phyloP scores from a whole-genome alignment of 495 filamentous ascomycete genomes.

The Penicillium simplicissimum region DNA sequence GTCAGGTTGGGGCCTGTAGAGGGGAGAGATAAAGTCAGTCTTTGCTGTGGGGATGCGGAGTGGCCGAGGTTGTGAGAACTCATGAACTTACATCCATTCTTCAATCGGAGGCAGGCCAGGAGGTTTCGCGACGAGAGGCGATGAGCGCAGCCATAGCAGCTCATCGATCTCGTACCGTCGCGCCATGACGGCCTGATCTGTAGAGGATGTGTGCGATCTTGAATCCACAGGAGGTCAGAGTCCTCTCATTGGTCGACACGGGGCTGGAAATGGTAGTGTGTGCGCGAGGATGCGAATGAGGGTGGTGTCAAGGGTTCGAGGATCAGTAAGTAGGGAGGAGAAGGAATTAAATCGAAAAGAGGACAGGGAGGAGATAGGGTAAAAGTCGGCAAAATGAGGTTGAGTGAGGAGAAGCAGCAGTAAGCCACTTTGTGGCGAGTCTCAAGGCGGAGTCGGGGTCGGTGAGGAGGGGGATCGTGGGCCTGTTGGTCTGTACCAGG shows the following conservation, averaged over 20 bases:
- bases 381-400: constrained; percentile 16
- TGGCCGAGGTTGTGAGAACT: neutral
- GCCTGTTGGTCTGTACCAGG: constrained; percentile 4
- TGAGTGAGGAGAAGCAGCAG: constrained; percentile 29
- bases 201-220: constrained; percentile 30
- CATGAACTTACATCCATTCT: constrained; percentile 78
- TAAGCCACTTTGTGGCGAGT: constrained; percentile 39
- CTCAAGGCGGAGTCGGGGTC: constrained; percentile 33
- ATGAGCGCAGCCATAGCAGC: constrained; percentile 74
- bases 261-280: neutral
- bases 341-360: constrained; percentile 10
- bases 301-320: neutral
- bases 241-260: constrained; percentile 36
- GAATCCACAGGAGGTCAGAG: constrained; percentile 29
- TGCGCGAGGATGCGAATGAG: neutral
- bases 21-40: constrained; percentile 26
- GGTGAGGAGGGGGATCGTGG: constrained; percentile 17
- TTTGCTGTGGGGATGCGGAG: constrained; percentile 23
- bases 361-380: neutral
- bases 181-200: constrained; percentile 46
- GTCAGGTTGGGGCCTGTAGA: constrained; percentile 46
- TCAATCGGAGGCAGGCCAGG: constrained; percentile 78
- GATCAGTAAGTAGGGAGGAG: neutral
- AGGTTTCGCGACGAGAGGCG: constrained; percentile 84
- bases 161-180: constrained; percentile 77